These are phyloP conservation scores for Helenozyma baotianmanensis DNA, from an alignment of 805 yeast species.

Conservation along the genomic window DNA sequence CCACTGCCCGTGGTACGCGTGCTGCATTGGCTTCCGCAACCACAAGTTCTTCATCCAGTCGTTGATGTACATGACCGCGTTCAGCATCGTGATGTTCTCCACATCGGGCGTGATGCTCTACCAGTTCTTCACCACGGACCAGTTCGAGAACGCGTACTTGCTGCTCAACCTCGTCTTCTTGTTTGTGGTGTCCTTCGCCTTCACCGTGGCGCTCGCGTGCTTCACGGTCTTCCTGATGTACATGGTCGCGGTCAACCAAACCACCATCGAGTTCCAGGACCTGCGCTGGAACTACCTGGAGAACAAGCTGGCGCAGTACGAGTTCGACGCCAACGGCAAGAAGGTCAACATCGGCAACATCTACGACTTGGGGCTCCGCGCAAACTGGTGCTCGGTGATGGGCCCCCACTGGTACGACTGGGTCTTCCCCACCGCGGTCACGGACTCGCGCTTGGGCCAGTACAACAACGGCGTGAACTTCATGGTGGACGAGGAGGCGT, in stretches of 20 bases:
- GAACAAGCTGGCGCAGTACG: slow-evolving; percentile 24
- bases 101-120: slow-evolving; percentile 42
- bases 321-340: slow-evolving; percentile 36
- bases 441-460: slow-evolving; percentile 16
- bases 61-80: slow-evolving; percentile 49
- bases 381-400: slow-evolving; percentile 71
- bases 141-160: slow-evolving; percentile 38
- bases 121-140: slow-evolving; percentile 41
- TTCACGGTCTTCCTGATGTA: slow-evolving; percentile 58
- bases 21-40: slow-evolving; percentile 79
- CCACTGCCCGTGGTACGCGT: slow-evolving; percentile 86
- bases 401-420: slow-evolving; percentile 64
- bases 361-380: slow-evolving; percentile 63
- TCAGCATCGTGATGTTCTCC: slow-evolving; percentile 38
- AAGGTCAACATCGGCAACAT: slow-evolving; percentile 54
- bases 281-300: slow-evolving; percentile 43
- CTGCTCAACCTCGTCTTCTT: slow-evolving; percentile 59
- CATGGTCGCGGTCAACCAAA: slow-evolving; percentile 58
- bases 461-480: slow-evolving; percentile 48
- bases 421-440: slow-evolving; percentile 54
- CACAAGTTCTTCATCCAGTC: slow-evolving; percentile 79
- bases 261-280: slow-evolving; percentile 79
- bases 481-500: slow-evolving; percentile 40
- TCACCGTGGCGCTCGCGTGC: slow-evolving; percentile 36
- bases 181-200: slow-evolving; percentile 54